Base-by-base conservation (phyloP, 1,284 basidiomycete genomes). In the Cutaneotrichosporon sp. region DNA sequence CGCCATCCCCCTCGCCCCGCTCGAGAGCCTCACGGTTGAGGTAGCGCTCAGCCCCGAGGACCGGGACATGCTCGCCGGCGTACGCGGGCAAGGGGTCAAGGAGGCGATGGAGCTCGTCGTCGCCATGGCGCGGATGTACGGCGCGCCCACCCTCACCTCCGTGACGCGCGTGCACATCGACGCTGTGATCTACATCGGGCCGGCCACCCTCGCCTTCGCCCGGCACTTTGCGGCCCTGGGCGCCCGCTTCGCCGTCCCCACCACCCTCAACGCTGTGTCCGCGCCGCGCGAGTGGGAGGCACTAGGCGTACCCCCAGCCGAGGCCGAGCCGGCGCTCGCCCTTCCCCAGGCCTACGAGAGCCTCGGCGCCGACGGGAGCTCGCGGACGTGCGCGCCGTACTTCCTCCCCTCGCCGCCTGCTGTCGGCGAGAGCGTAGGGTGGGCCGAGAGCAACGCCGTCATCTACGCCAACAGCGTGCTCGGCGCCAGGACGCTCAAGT, bases 371-470 rank as follows among this genome's bases (percentile, higher is more conserved):
- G 16, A 42, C 29, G 49, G 5, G 18, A 24, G n/a, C 1, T 42
- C 38, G 25, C n/a, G 57, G 27, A 63, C 62, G 2, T 63, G 62
- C 22, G 62, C 62, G 5, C 62, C 62, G 31, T 63, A 63, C 46
- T 58, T 63, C 55, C 62, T 63, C 22, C 51, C 54, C 24, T 54
- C 43, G 8, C 42, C 45, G 22, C 62, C 62, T 0, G 10, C 4
- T 5, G 27, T 27, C 3, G 58, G 62, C 0, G 33, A 59, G 14
- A 27, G 59, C 18, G 38, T 63, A 0, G 62, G 18, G 8, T 63
- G 62, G 62, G 62, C 47, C 7, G 62, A 63, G 55, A 54, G 50
- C 14, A 63, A 63, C 34, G 62, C 62, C 0, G 62, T 63, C 6
- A n/a, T 63, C 1, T 63, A n/a, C 29, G 54, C 54, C 31, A 63